phyloP scores from a whole-genome alignment of 2,329 filamentous ascomycete species.

The Bipolaris sorokiniana region DNA sequence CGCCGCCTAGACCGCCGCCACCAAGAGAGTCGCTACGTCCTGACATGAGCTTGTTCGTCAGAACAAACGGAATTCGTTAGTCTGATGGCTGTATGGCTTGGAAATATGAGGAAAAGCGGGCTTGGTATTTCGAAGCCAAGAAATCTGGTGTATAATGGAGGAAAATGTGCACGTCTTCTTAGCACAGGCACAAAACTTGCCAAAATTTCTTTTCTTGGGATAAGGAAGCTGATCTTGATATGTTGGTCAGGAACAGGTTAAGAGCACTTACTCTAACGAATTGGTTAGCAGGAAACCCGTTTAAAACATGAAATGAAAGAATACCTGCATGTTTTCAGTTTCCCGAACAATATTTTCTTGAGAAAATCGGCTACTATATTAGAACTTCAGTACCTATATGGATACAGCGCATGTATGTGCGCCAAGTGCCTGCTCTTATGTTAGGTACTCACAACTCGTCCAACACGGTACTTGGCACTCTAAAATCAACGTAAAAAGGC shows the following conservation, averaged over 20 bases:
- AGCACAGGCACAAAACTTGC: not conserved
- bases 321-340: too few relatives aligned
- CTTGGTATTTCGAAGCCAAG: not conserved
- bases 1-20: slow-evolving; percentile 28
- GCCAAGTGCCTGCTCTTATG: not conserved
- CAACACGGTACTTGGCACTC: slow-evolving; percentile 12
- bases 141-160: not conserved
- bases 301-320: not conserved
- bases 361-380: not conserved
- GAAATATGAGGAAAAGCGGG: not conserved
- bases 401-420: not conserved
- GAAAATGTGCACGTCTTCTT: too few relatives aligned
- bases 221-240: not conserved
- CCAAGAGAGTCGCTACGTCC: slow-evolving; percentile 30
- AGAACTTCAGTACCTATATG: not conserved
- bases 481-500: not conserved
- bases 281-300: too few relatives aligned
- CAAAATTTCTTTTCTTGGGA: not conserved
- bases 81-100: slow-evolving; percentile 15
- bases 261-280: not conserved
- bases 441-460: not conserved
- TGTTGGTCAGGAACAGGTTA: not conserved
- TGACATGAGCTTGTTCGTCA: slow-evolving; percentile 28
- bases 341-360: not conserved
- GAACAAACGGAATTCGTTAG: slow-evolving; percentile 12